A percentile compares a stretch with the other conserved stretches of the same genome.
phyloP scores from a whole-genome alignment of 1,284 basidiomycete species.

The Flammula alnicola region DNA sequence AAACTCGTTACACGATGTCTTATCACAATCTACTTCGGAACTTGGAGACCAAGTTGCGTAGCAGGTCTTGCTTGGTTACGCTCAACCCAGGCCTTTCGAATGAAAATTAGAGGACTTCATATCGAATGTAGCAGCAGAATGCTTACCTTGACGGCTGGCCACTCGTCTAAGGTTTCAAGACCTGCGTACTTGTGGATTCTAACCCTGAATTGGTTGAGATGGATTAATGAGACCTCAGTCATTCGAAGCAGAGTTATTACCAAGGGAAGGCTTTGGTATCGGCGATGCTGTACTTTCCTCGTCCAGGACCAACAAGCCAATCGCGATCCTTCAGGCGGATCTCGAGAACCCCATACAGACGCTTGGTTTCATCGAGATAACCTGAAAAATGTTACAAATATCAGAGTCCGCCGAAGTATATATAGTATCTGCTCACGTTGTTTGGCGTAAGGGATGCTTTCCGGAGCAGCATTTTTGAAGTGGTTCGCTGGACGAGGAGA shows the following conservation, averaged over 20 bases:
- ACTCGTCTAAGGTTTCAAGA: conserved; percentile 58
- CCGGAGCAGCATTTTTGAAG: conserved; percentile 59
- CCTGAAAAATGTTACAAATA: conserved; percentile 39
- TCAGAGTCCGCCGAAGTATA: conserved; percentile 2
- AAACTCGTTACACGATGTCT: not conserved
- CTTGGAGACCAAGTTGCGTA: conserved; percentile 30
- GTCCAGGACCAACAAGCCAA: conserved; percentile 72
- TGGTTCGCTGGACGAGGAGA: conserved; percentile 48
- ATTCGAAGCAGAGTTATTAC: conserved; percentile 30
- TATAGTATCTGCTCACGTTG: conserved; percentile 42
- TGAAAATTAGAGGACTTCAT: not conserved
- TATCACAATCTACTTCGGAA: conserved; percentile 11
- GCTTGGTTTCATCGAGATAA: conserved; percentile 78
- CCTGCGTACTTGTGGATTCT: conserved; percentile 48
- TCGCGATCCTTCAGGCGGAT: conserved; percentile 65
- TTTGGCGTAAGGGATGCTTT: conserved; percentile 69
- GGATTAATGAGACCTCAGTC: not conserved
- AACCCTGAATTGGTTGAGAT: conserved; percentile 48
- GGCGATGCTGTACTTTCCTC: conserved; percentile 70
- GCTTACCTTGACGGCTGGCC: conserved; percentile 57
- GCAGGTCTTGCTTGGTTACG: conserved; percentile 31
- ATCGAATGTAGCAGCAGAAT: not conserved
- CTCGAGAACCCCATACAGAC: conserved; percentile 79
- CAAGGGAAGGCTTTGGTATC: conserved; percentile 66
- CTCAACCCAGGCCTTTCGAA: conserved; percentile 38